These are phyloP conservation scores for Dictyophora rubrovolvata DNA, from an alignment of 768 basidiomycete genomes.

Conservation along the genomic window DNA sequence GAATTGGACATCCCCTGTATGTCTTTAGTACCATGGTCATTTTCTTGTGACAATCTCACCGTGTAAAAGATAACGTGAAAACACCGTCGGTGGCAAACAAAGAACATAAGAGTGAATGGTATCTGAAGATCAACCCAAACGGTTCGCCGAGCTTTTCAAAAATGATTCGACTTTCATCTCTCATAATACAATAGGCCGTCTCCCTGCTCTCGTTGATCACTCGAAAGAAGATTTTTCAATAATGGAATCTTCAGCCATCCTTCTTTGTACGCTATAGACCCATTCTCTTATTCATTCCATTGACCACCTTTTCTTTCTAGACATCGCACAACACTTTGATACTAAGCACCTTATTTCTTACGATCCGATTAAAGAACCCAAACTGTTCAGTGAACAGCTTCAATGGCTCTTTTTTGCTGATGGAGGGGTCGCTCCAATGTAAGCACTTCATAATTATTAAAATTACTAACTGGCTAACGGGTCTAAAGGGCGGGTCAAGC, in stretches of 20 bases:
- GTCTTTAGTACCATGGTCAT: neutral
- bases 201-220: constrained; percentile 57
- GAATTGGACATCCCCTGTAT: neutral
- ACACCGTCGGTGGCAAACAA: constrained; percentile 51
- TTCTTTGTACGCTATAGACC: constrained; percentile 16
- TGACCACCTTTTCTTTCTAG: neutral
- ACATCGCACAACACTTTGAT: constrained; percentile 26
- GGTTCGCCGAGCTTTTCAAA: neutral
- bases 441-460: neutral
- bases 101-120: constrained; percentile 72
- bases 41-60: neutral
- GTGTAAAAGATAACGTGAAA: constrained; percentile 12
- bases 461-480: neutral
- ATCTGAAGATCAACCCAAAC: constrained; percentile 12
- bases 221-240: constrained; percentile 25
- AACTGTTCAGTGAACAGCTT: constrained; percentile 19
- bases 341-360: constrained; percentile 26
- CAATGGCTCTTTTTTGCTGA: constrained; percentile 30
- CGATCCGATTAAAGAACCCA: constrained; percentile 17
- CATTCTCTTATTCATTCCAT: neutral
- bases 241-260: constrained; percentile 24
- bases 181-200: constrained; percentile 28
- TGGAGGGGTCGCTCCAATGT: neutral
- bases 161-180: neutral
- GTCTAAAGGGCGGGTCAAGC: neutral